These are phyloP conservation scores for Tolypocladium ophioglossoides DNA, from an alignment of 2,329 filamentous ascomycete species.

Conservation along the genomic window DNA sequence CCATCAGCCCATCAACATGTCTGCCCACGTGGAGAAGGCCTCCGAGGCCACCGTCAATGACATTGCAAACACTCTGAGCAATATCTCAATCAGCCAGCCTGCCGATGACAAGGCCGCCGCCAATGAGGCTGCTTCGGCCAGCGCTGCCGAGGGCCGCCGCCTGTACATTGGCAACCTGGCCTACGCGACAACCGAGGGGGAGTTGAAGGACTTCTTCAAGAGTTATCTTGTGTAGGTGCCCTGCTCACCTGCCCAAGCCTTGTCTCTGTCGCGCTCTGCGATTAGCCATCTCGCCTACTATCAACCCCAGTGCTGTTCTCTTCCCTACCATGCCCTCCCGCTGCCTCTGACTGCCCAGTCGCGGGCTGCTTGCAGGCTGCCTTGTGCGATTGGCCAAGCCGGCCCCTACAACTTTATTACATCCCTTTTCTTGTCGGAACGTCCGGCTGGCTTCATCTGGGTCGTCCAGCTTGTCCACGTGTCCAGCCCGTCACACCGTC, in stretches of 20 bases:
- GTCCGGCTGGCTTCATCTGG: neutral
- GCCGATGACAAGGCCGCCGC: constrained; percentile 49
- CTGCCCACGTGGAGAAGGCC: constrained; percentile 58
- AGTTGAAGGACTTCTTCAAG: constrained; percentile 99
- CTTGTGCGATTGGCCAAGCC: neutral
- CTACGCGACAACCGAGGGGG: constrained; percentile 99
- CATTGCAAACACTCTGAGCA: constrained; percentile 64
- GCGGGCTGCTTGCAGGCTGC: neutral
- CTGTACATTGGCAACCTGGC: constrained; percentile 99
- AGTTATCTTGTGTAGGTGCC: constrained; percentile 91
- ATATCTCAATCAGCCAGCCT: constrained; percentile 51
- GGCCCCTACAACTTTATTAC: neutral
- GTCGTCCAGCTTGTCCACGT: neutral
- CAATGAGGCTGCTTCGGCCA: constrained; percentile 88
- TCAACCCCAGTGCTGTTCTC: too few relatives aligned
- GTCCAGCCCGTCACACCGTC: neutral
- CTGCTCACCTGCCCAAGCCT: constrained; percentile 1
- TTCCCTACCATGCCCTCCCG: neutral
- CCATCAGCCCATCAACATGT: constrained; percentile 60
- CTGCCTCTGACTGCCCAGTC: neutral
- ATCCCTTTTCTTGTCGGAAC: neutral
- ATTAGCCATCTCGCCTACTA: neutral
- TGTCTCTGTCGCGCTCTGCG: neutral
- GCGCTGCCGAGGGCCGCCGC: constrained; percentile 96
- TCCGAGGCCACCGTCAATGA: constrained; percentile 59